Evolutionary conservation across 768 basidiomycete genomes (phyloP), one percentile per base, ranked within the genome.

Genomic region (Phanerochaete carnosa): DNA sequence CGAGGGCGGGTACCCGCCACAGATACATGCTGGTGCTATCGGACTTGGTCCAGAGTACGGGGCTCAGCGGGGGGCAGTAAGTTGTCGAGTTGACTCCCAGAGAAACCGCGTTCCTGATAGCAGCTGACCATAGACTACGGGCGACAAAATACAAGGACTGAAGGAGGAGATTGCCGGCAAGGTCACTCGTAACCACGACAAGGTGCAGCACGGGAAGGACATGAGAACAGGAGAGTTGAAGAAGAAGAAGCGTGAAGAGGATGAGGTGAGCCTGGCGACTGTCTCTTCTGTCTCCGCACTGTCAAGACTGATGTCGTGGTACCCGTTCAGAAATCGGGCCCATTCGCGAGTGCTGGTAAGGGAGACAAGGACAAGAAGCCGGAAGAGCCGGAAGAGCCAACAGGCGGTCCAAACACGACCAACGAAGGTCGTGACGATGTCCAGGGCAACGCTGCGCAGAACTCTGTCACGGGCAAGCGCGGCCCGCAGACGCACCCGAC

Each of bases 101-200:
- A 39, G 35, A 6, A 19, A 2, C 19, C 37, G 56, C 4, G 52
- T 19, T 8, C 1, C 6, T 30, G 19, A 7, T 16, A 28, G 32
- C 16, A 19, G 39, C 16, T 19, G 5, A 19, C 33, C 39, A n/a
- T 33, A 74, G 73, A 63, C 60, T 19, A 55, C 75, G 1, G 71
- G 69, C 3, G 76, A 80, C 37, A 76, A 75, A 63, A 25, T 80
- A 22, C 55, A 30, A 4, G 79, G 80, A 0, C 2, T 75, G 4
- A 73, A 72, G 54, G 77, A 80, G 47, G 71, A 78, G 62, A 22
- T 77, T 60, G 73, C 71, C 57, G 79, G 79, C 19, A 79, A 76
- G 68, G 58, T 80, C 16, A 64, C 68, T 47, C 62, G 65, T 32
- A 73, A 77, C 51, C 76, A 72, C 1, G 74, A 75, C 8, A 55